Conservation (phyloP, 2,329 filamentous ascomycete species). For the Fusarium sp. region DNA sequence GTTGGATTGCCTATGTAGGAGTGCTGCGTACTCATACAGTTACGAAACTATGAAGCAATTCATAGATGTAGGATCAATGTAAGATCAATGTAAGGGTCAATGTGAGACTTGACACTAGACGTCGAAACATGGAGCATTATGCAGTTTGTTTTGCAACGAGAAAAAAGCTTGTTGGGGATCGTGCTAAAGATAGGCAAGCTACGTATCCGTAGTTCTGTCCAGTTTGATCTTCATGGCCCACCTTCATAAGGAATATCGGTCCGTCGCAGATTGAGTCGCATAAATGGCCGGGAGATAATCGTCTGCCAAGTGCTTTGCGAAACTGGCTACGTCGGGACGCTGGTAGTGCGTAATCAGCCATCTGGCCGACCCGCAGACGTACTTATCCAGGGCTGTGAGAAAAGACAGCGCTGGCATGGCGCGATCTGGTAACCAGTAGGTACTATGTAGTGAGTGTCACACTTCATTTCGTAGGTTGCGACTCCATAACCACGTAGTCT, state of each 20-base stretch:
- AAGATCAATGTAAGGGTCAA: background rate
- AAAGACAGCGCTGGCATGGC: background rate
- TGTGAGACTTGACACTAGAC: constrained; percentile 16
- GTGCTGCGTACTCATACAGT: background rate
- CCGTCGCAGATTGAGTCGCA: constrained; percentile 40
- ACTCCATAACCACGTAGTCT: background rate
- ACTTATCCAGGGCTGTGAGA: background rate
- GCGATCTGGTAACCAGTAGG: background rate
- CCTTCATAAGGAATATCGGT: constrained; percentile 33
- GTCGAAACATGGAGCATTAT: constrained; percentile 37
- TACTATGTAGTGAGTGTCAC: background rate
- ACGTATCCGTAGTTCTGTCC: background rate
- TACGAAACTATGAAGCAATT: background rate
- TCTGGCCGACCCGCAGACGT: background rate
- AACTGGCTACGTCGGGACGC: background rate
- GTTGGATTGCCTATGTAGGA: background rate
- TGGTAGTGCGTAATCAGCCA: background rate
- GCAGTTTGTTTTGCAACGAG: constrained; percentile 27
- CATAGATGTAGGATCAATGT: background rate
- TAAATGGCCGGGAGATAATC: background rate
- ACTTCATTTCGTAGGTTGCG: background rate
- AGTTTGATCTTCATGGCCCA: background rate
- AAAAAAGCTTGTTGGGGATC: constrained; percentile 9
- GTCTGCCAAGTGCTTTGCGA: no score
- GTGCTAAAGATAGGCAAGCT: constrained; percentile 13